A percentile compares a stretch with the other conserved stretches of the same genome.
Conservation (phyloP, 2,329 filamentous ascomycete species). For the Epicoccum sorghinum region DNA sequence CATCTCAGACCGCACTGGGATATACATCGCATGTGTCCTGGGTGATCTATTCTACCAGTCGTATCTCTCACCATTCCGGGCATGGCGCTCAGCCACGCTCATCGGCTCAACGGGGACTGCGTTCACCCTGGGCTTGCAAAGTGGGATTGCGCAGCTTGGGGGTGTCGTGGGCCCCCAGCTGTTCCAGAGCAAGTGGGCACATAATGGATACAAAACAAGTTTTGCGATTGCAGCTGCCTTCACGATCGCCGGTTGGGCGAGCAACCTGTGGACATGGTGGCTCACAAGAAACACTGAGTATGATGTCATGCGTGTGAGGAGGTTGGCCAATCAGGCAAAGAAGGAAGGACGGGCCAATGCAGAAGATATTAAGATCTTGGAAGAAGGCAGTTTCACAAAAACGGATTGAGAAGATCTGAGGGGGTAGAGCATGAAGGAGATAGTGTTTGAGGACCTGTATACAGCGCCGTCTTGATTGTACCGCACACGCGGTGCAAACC, state of each 20-base stretch:
- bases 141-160: constrained; percentile 53
- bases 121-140: constrained; percentile 54
- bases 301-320: constrained; percentile 41
- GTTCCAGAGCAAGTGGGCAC: constrained; percentile 51
- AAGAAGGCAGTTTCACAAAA: constrained; percentile 24
- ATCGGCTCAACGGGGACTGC: constrained; percentile 53
- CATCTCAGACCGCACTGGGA: constrained; percentile 41
- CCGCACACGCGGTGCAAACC: too few relatives aligned
- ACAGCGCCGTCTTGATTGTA: too few relatives aligned
- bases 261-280: constrained; percentile 52
- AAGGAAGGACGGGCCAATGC: constrained; percentile 22
- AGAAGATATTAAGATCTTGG: constrained; percentile 27
- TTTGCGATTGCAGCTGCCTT: constrained; percentile 49
- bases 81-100: constrained; percentile 21
- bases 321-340: constrained; percentile 24
- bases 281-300: constrained; percentile 51
- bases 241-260: constrained; percentile 45
- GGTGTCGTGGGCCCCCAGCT: constrained; percentile 55
- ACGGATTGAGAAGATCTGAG: constrained; percentile 5
- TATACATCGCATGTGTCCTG: constrained; percentile 54
- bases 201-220: constrained; percentile 49
- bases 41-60: constrained; percentile 54
- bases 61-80: constrained; percentile 38
- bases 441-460: not conserved
- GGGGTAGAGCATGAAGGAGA: not conserved